These are phyloP conservation scores for Solanum hybrid DNA, from an alignment of 305 asterid species.

Conservation along the genomic window DNA sequence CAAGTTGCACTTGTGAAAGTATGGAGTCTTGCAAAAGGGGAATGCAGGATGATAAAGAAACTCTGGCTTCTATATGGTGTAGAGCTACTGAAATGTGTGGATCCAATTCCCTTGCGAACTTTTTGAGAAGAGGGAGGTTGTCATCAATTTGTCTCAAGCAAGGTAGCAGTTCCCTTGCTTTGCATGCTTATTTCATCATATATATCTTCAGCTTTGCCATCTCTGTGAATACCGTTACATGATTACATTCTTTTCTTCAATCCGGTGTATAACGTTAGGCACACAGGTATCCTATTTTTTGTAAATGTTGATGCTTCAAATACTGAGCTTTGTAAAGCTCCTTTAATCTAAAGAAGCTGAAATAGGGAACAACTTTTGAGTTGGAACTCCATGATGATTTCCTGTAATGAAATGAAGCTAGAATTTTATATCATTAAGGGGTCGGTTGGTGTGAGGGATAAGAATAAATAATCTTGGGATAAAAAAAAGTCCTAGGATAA, in stretches of 20 bases:
- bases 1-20: slow-evolving; percentile 31
- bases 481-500: neutral
- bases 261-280: neutral
- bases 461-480: neutral
- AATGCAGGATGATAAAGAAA: slow-evolving; percentile 27
- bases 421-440: neutral
- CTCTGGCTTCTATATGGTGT: slow-evolving; percentile 52
- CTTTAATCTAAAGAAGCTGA: neutral
- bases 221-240: neutral
- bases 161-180: slow-evolving; percentile 25
- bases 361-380: neutral
- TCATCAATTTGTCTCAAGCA: slow-evolving; percentile 43
- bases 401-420: neutral
- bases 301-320: neutral
- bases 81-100: slow-evolving; percentile 44
- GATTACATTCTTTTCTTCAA: neutral
- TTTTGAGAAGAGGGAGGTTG: slow-evolving; percentile 63
- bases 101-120: slow-evolving; percentile 43
- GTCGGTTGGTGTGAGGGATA: neutral
- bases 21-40: slow-evolving; percentile 25
- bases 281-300: neutral
- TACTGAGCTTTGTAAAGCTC: neutral
- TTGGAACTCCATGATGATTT: neutral
- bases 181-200: neutral
- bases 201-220: neutral